Evolutionary conservation across 305 asterid species (phyloP), one percentile per base, ranked within the genome.

Genomic region (Fraxinus angustifolia): DNA sequence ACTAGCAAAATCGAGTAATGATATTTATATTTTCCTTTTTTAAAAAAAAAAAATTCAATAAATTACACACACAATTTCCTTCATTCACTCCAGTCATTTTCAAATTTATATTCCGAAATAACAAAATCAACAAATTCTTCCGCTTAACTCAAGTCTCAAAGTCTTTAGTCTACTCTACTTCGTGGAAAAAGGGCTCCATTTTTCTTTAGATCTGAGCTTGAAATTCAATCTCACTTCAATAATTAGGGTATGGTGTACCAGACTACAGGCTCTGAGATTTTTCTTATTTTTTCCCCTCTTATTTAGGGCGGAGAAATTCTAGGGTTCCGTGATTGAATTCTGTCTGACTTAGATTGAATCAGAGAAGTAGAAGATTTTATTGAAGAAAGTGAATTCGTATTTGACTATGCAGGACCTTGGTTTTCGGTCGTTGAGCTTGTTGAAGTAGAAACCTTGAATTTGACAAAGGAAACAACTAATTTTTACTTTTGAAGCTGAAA

Each of bases 161-260:
- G 35, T 11, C 35, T 21, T 4, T 1, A 6, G 30, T 7, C 42
- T 36, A 36, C 42, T 60, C 70, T 8, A 67, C 38, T 12, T 5
- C 38, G 11, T 16, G 38, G 73, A 26, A 67, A 26, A 67, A 67
- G 17, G 17, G 79, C 80, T 73, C 48, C 45, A 60, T 56, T 78
- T 3, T 34, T 71, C 88, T 84, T 84, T 84, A 86, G 89, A 87
- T 89, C 87, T 83, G 91, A 85, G 87, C 86, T 87, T 38, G 79
- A 58, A 36, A 38, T 14, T 50, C 78, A 78, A 60, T 72, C 62
- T 40, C 78, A 53, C 82, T 72, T 35, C 80, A 68, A 73, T 71
- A 77, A 82, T 79, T 82, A 87, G 90, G 88, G 87, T 82, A 84
- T 77, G 3, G 53, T 12, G 71, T 23, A 21, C 23, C 16, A 7